Conservation (phyloP, 1,284 basidiomycete genomes). For the Ceratobasidium papillatum region DNA sequence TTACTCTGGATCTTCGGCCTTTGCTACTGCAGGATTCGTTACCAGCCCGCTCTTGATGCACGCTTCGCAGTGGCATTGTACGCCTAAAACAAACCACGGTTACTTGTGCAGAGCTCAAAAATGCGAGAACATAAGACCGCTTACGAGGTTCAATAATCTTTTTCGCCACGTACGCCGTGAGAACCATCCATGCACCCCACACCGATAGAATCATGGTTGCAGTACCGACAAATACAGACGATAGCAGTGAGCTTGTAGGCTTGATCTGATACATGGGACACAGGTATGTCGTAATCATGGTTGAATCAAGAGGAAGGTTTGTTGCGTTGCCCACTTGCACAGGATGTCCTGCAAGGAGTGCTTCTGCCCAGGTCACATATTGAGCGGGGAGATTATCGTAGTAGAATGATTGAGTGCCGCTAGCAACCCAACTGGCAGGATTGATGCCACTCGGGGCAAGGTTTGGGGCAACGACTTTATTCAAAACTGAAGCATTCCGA, state of each 20-base stretch:
- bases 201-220: conserved; percentile 15
- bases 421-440: not conserved
- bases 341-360: not conserved
- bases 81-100: no score
- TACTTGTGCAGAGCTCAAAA: no score
- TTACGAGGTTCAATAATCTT: conserved; percentile 3
- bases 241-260: not conserved
- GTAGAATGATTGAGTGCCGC: not conserved
- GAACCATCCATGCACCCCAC: conserved; percentile 13
- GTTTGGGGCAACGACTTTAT: not conserved
- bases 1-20: no score
- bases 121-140: not conserved
- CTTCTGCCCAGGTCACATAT: conserved; percentile 30
- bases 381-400: not conserved
- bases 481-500: not conserved
- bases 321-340: not conserved
- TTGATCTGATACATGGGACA: conserved; percentile 26
- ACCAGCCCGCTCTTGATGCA: no score
- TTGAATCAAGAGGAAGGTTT: not conserved
- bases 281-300: conserved; percentile 16
- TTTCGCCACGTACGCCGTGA: not conserved
- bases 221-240: conserved; percentile 12
- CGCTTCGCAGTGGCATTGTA: no score
- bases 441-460: not conserved
- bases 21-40: no score